These are phyloP conservation scores for Boletus reticuloceps DNA, from an alignment of 768 basidiomycete genomes.

Conservation along the genomic window DNA sequence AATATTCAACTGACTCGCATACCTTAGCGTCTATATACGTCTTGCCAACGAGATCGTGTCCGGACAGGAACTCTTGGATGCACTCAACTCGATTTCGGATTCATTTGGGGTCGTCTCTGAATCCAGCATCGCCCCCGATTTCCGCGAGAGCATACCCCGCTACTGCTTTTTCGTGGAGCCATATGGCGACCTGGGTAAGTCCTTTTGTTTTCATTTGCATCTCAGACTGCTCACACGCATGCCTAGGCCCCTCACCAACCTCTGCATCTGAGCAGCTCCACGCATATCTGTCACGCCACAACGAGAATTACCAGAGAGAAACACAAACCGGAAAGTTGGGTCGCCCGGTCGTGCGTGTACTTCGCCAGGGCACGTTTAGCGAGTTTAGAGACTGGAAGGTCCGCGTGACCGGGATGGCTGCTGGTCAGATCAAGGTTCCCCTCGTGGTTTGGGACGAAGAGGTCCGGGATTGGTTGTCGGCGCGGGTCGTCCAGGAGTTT, in stretches of 20 bases:
- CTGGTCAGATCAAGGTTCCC: conserved; percentile 22
- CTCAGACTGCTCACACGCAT: not conserved
- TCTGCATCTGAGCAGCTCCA: conserved; percentile 7
- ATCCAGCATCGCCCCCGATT: conserved; percentile 18
- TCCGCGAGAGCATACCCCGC: conserved; percentile 13
- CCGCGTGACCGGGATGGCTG: conserved; percentile 8
- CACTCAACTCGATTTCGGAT: conserved; percentile 11
- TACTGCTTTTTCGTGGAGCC: conserved; percentile 22
- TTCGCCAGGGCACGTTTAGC: conserved; percentile 18
- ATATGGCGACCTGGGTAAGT: conserved; percentile 8
- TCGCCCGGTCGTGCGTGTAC: conserved; percentile 12
- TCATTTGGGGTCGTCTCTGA: conserved; percentile 22
- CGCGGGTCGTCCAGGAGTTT: conserved; percentile 15
- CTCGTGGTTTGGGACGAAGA: conserved; percentile 14
- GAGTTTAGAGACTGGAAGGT: conserved; percentile 23
- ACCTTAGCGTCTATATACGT: conserved; percentile 13
- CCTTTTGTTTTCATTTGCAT: not conserved
- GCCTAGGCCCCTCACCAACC: not conserved
- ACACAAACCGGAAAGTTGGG: conserved; percentile 3
- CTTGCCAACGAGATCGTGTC: conserved; percentile 24
- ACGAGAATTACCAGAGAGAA: conserved; percentile 19
- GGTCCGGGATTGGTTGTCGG: conserved; percentile 14
- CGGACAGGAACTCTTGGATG: conserved; percentile 18
- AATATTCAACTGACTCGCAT: not conserved
- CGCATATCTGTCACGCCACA: conserved; percentile 4